A percentile compares a stretch with the other conserved stretches of the same genome.
These are phyloP conservation scores for Inosperma sp. DNA, from an alignment of 768 basidiomycete genomes.

Conservation along the genomic window DNA sequence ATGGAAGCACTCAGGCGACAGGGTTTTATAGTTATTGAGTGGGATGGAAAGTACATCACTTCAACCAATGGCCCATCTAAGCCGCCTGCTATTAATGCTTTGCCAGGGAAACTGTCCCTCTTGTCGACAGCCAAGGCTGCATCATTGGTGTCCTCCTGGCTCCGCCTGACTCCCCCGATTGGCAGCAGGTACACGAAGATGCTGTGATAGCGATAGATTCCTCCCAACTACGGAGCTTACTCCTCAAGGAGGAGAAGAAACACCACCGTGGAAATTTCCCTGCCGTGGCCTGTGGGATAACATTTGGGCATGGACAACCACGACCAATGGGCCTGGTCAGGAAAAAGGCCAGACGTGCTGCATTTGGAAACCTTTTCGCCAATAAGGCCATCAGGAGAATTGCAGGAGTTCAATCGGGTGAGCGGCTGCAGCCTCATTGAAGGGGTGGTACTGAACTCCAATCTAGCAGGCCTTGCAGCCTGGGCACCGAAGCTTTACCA, in stretches of 20 bases:
- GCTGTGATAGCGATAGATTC: not conserved
- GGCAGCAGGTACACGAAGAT: not conserved
- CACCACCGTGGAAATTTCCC: constrained; percentile 1
- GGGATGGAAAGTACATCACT: too few relatives aligned
- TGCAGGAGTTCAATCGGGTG: not conserved
- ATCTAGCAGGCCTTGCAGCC: constrained; percentile 1
- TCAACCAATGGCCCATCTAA: too few relatives aligned
- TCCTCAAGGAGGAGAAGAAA: not conserved
- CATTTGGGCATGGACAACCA: not conserved
- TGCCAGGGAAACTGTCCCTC: too few relatives aligned
- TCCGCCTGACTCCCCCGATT: too few relatives aligned
- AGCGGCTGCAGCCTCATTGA: not conserved
- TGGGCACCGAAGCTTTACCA: constrained; percentile 6
- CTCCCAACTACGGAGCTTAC: not conserved
- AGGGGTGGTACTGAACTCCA: not conserved
- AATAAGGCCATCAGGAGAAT: not conserved
- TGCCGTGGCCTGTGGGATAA: not conserved
- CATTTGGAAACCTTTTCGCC: not conserved
- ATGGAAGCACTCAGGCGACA: too few relatives aligned
- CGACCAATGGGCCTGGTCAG: not conserved
- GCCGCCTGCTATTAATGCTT: too few relatives aligned
- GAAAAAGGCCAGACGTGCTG: not conserved
- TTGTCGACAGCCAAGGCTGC: too few relatives aligned
- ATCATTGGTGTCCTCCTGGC: too few relatives aligned
- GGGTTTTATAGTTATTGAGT: too few relatives aligned